Base-by-base conservation (phyloP, 371 early-diverging fungal genomes). In the Coemansia sp. region DNA sequence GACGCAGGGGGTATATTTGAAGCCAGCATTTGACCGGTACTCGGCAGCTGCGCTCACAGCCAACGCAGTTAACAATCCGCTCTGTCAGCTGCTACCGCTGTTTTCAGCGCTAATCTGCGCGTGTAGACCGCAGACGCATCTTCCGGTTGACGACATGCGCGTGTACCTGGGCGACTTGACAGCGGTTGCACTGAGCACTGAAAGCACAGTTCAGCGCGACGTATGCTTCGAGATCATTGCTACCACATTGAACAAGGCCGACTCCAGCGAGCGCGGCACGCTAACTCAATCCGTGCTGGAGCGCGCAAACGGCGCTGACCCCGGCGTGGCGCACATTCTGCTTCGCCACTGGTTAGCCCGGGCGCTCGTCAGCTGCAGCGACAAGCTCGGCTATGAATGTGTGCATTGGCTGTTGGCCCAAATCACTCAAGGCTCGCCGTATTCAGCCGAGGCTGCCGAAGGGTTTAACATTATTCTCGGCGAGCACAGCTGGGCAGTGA, bases 381-480 rank as follows among this genome's bases (percentile, higher is more conserved):
- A 76, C 54, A 63, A 61, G 50, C 5, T 12, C 3, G 77, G 75
- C 0, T 80, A 84, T n/a, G 81, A 83, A 26, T 47, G 92, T 38
- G 80, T 90, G 57, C 45, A 51, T 36, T 71, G 72, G 77, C 36
- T 76, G 16, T 48, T 66, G 9, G 63, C 63, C 8, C 77, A 26
- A 47, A 70, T 68, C 6, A 36, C 55, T 35, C 33, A 41, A n/a
- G 31, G 47, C 1, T 60, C 65, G 9, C 57, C 52, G 0, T 52
- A 84, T 6, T 84, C 85, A 6, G 62, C 65, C 14, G 63, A 77
- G 33, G 90, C 87, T 0, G 88, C 92, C 0, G 77, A 85, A 47
- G 90, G 86, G 1, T 85, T 93, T 59, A 80, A 79, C 45, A 76
- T 87, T 43, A 72, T 95, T 26, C 81, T 91, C 36, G 85, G 86